These are phyloP conservation scores for Silene coronaria DNA, from an alignment of 179 eudicot genomes.

Conservation along the genomic window DNA sequence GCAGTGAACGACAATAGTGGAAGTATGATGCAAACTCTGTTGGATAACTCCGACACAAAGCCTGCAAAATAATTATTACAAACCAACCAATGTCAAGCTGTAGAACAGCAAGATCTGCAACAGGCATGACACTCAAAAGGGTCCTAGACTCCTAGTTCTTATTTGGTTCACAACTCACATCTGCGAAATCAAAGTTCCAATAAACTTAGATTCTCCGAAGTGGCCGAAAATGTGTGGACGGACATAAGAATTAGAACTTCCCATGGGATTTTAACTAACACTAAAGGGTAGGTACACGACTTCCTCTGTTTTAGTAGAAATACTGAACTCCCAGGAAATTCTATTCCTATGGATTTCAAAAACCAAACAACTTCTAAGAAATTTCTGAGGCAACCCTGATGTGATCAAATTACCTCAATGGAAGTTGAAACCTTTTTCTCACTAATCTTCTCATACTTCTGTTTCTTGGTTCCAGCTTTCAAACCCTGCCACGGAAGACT, in stretches of 20 bases:
- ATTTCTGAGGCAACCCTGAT: background rate
- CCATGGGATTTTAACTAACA: background rate
- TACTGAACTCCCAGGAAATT: background rate
- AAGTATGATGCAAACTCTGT: slow-evolving; percentile 92
- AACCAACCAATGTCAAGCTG: background rate
- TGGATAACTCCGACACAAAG: slow-evolving; percentile 87
- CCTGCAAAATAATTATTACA: slow-evolving; percentile 35
- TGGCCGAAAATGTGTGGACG: background rate
- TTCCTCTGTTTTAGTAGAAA: background rate
- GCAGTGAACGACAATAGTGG: slow-evolving; percentile 89
- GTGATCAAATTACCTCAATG: slow-evolving; percentile 56
- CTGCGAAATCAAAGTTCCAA: background rate
- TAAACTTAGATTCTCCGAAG: background rate
- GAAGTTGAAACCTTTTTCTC: slow-evolving; percentile 89
- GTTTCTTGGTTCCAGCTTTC: slow-evolving; percentile 92
- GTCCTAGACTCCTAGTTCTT: background rate
- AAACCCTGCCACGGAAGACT: slow-evolving; percentile 99
- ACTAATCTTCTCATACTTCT: slow-evolving; percentile 89
- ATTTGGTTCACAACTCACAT: background rate
- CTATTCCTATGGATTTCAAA: background rate
- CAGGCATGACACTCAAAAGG: background rate
- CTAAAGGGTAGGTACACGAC: background rate
- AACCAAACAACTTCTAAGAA: background rate
- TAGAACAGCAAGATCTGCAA: background rate
- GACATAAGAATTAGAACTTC: background rate